These are phyloP conservation scores for Aschersonia sp. DNA, from an alignment of 2,329 filamentous ascomycete species.

Conservation along the genomic window DNA sequence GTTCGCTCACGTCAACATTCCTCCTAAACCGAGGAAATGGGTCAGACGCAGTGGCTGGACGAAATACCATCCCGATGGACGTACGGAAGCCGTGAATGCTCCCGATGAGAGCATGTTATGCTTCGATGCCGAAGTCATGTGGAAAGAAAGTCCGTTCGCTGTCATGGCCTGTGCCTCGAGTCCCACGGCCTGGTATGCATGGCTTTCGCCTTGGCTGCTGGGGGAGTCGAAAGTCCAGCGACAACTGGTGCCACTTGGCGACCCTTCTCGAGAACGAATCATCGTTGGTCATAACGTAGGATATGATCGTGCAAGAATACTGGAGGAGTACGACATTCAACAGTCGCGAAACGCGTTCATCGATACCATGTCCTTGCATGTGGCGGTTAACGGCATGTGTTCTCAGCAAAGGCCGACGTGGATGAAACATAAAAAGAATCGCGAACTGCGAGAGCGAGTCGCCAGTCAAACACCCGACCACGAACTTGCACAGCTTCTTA, in stretches of 20 bases:
- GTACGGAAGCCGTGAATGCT: slow-evolving; percentile 53
- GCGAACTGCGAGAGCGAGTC: slow-evolving; percentile 69
- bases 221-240: slow-evolving; percentile 63
- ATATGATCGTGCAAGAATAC: slow-evolving; percentile 77
- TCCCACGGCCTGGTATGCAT: slow-evolving; percentile 87
- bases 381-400: slow-evolving; percentile 98
- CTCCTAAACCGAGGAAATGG: slow-evolving; percentile 57
- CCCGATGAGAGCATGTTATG: slow-evolving; percentile 73
- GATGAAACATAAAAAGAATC: slow-evolving; percentile 91
- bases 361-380: slow-evolving; percentile 96
- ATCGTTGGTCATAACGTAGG: slow-evolving; percentile 93
- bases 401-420: slow-evolving; percentile 90
- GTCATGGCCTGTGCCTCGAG: slow-evolving; percentile 95
- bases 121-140: slow-evolving; percentile 96
- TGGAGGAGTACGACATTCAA: slow-evolving; percentile 75
- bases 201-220: slow-evolving; percentile 91
- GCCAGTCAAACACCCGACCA: slow-evolving; percentile 55
- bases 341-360: slow-evolving; percentile 80
- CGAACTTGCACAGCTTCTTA: slow-evolving; percentile 58
- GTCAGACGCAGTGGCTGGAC: slow-evolving; percentile 77
- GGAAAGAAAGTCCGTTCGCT: slow-evolving; percentile 80
- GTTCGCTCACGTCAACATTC: slow-evolving; percentile 50
- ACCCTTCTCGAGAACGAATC: slow-evolving; percentile 57
- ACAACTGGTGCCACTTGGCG: slow-evolving; percentile 78
- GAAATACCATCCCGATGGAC: slow-evolving; percentile 69